These are phyloP conservation scores for Rhodotorula graminis DNA, from an alignment of 768 basidiomycete genomes.

Conservation along the genomic window DNA sequence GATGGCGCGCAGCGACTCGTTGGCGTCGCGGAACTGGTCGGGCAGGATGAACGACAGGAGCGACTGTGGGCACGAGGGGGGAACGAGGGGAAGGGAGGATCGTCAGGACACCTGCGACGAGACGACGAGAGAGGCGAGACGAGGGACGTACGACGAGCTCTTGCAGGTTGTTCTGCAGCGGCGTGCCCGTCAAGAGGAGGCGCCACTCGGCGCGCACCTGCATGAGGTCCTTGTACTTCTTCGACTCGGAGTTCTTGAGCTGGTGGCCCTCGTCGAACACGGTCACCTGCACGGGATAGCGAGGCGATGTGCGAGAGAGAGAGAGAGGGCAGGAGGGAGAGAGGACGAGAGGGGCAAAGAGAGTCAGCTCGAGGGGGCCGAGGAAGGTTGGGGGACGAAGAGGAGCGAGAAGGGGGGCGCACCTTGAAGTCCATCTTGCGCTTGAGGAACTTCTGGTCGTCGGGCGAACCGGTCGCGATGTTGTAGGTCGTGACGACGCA, in stretches of 20 bases:
- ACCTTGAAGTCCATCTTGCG: slow-evolving; percentile 87
- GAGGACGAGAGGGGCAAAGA: neutral
- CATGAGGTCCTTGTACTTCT: slow-evolving; percentile 83
- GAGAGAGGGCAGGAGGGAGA: too few species aligned
- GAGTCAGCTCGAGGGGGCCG: too few species aligned
- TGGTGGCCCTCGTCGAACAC: slow-evolving; percentile 97
- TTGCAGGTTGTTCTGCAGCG: slow-evolving; percentile 62
- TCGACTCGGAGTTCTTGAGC: slow-evolving; percentile 95
- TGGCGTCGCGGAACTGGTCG: slow-evolving; percentile 69
- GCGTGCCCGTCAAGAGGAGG: slow-evolving; percentile 88
- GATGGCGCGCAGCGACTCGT: slow-evolving; percentile 79
- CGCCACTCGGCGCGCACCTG: slow-evolving; percentile 84
- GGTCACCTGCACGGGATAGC: slow-evolving; percentile 59
- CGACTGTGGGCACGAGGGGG: slow-evolving; percentile 58
- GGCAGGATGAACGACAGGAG: slow-evolving; percentile 97
- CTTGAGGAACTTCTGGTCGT: slow-evolving; percentile 83
- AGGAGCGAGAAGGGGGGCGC: slow-evolving; percentile 46
- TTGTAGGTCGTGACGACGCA: slow-evolving; percentile 96
- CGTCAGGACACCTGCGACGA: neutral
- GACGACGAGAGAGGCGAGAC: neutral
- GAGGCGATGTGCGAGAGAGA: neutral
- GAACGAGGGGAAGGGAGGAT: neutral
- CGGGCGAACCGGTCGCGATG: slow-evolving; percentile 76
- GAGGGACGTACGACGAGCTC: slow-evolving; percentile 50
- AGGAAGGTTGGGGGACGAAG: too few species aligned